Evolutionary conservation across 139 green algal genomes (phyloP).

Genomic region (Zygnema cylindricum): DNA sequence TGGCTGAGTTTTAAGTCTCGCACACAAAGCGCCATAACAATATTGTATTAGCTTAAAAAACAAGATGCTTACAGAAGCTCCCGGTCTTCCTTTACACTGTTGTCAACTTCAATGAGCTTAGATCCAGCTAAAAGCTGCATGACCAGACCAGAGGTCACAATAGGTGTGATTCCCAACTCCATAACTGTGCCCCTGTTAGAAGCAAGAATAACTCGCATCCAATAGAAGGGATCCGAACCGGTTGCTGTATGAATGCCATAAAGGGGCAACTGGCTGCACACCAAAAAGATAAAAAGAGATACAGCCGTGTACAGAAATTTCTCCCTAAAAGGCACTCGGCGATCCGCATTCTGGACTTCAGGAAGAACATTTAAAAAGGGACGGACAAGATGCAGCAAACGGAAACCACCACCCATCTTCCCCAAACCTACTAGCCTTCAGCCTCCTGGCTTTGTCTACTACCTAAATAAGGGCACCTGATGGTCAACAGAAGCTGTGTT

Average conservation of each 20-base stretch:
- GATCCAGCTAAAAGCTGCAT: constrained; percentile 96
- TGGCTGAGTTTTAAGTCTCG: no score
- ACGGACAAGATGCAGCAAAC: constrained; percentile 82
- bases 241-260: constrained; percentile 93
- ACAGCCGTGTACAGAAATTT: constrained; percentile 91
- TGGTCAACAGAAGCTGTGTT: no score
- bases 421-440: no score
- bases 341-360: constrained; percentile 76
- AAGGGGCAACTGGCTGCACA: constrained; percentile 96
- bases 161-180: constrained; percentile 97
- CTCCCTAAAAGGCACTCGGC: constrained; percentile 84
- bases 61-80: constrained; percentile 87
- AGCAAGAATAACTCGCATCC: constrained; percentile 97
- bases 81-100: constrained; percentile 93
- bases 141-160: constrained; percentile 95
- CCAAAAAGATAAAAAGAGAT: constrained; percentile 96
- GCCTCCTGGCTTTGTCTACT: no score
- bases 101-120: constrained; percentile 98
- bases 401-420: constrained; percentile 64
- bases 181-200: constrained; percentile 95
- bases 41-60: no score
- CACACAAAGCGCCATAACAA: no score
- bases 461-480: no score
- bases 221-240: constrained; percentile 95
- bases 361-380: constrained; percentile 89